Evolutionary conservation across 495 filamentous ascomycete genomes (phyloP), one percentile per base, ranked within the genome.

Genomic region (Acidomyces sp.): DNA sequence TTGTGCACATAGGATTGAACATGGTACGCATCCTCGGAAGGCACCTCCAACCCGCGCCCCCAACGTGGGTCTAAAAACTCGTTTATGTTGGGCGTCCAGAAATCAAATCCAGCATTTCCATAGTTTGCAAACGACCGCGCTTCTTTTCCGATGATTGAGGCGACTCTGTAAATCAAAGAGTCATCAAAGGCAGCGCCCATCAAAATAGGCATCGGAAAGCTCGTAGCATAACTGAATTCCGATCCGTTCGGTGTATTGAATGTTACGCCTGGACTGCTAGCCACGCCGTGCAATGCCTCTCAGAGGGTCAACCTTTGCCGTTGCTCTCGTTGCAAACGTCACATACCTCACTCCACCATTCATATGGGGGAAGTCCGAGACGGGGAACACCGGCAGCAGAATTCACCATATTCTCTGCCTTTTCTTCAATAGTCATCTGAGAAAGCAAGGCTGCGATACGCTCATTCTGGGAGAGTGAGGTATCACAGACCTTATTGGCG

Each of bases 61-160:
- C 73, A 77, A 3, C 72, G 57, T 0, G 73, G 73, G 40, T 74
- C 70, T 7, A 66, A 64, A 61, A 77, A 82, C 1, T 70, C 64
- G 53, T 83, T 83, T 57, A 82, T 77, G 47, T 82, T 78, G 1
- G 78, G 77, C 19, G 41, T 45, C 61, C 74, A 83, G 39, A 63
- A 72, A 50, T 82, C 71, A 4, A 80, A 54, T 0, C 73, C 71
- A 27, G 65, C 66, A 15, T 64, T 57, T 13, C 69, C 70, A 12
- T 43, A 66, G 43, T 84, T 84, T 54, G 63, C 75, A 51, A 76
- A 82, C 2, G 77, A 77, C n/a, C 78, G 63, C 6, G 69, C 74
- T 54, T 84, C 75, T 5, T 67, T 81, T 10, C 66, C 65, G 24
- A 82, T 70, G 4, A 74, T 66, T 2, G 51, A 60, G 12, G 66